Evolutionary conservation across 495 filamentous ascomycete species (phyloP), one percentile per base, ranked within the genome.

Genomic region (Staphylotrichum tortipilum): DNA sequence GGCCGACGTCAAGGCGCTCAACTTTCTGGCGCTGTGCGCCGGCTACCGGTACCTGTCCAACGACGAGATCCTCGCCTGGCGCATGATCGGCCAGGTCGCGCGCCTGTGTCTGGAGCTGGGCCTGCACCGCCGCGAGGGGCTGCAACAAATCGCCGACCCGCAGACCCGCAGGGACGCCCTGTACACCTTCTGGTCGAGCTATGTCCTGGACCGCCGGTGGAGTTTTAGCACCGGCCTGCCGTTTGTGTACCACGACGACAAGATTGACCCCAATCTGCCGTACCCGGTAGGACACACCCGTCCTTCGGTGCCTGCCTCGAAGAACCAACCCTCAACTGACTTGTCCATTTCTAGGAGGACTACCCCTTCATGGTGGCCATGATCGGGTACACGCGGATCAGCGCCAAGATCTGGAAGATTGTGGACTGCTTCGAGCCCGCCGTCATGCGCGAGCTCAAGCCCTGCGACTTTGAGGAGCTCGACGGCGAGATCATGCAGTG

Each of bases 11-110:
- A 81, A 78, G 44, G 80, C 73, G 23, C 77, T 95, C 15, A 79
- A 84, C n/a, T 74, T 94, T 15, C 69, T 91, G 38, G 79, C 78
- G 3, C 72, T 94, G 52, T 76, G 84, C 49, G 86, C 85, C 17
- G 90, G 87, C 39, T 95, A 94, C 66, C 77, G 89, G 58, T 94
- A 88, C 52, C 81, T 91, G 43, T 79, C 77, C 18, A 86, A 86
- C 47, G 84, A 92, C 55, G 88, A 94, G 64, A 74, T 81, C 3
- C 77, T 88, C 53, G 83, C 84, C 7, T 94, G 88, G 78, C 77
- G 88, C 1, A 69, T 88, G 15, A 86, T 88, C 53, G 88, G 88
- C 10, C 70, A 88, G 41, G 80, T 85, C 9, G 77, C 81, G 7
- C 78, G 87, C 1, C 78, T 88, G 65, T 90, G 86, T 50, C 70